These are phyloP conservation scores for Heliamphora exappendiculata DNA, from an alignment of 148 eudicot genomes.

Conservation along the genomic window DNA sequence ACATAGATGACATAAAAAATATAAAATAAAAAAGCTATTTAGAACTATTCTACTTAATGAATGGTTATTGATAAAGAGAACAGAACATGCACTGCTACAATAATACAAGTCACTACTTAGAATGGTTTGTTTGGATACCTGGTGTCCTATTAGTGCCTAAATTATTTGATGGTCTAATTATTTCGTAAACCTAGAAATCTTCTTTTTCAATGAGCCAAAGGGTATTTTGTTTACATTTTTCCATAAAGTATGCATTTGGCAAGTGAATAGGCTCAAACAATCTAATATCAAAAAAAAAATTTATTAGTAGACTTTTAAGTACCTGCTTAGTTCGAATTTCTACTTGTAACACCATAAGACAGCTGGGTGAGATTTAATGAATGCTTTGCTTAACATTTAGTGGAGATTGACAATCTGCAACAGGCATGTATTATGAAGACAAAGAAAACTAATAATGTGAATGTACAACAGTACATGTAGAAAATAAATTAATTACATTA, in stretches of 20 bases:
- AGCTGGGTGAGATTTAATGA: constrained; percentile 53
- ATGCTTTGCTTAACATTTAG: constrained; percentile 46
- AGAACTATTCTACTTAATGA: too few species aligned
- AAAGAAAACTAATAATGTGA: not conserved
- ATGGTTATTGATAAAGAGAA: too few species aligned
- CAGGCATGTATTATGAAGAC: not conserved
- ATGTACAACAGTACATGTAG: not conserved
- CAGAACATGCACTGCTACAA: too few species aligned
- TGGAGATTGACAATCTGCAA: constrained; percentile 75
- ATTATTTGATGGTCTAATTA: not conserved
- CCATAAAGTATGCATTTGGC: not conserved
- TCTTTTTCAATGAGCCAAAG: not conserved
- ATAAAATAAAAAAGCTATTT: too few species aligned
- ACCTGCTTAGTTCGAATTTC: constrained; percentile 62
- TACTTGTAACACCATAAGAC: constrained; percentile 88
- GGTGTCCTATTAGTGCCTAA: not conserved
- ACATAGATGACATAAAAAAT: too few species aligned
- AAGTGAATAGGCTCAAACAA: not conserved
- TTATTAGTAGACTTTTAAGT: not conserved
- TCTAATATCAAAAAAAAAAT: not conserved
- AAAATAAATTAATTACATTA: not conserved
- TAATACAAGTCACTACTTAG: not conserved
- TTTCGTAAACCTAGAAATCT: not conserved
- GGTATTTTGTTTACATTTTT: not conserved
- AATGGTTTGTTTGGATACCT: not conserved